Conservation (phyloP, 176 grass and related monocot species). For the Tillandsia fasciculata region DNA sequence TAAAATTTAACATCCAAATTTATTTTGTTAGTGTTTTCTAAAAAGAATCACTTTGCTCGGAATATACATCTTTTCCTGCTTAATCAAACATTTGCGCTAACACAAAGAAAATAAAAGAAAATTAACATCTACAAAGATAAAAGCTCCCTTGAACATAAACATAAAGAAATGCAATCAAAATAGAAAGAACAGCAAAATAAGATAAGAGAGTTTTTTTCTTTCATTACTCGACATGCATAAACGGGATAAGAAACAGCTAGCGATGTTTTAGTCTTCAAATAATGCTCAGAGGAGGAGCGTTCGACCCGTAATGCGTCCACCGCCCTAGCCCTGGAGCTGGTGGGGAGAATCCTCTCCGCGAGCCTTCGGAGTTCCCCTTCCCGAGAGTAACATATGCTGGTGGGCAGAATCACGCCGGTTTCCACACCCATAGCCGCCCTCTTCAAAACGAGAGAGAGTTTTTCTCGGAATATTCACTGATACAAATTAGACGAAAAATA, state of each 20-base stretch:
- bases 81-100: too few species aligned
- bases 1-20: too few species aligned
- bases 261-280: neutral
- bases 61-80: too few species aligned
- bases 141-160: too few species aligned
- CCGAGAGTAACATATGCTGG: too few species aligned
- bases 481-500: neutral
- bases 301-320: neutral
- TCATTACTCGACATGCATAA: neutral
- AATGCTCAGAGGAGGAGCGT: constrained; percentile 2
- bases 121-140: too few species aligned
- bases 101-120: too few species aligned
- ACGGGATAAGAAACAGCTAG: neutral
- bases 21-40: too few species aligned
- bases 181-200: too few species aligned
- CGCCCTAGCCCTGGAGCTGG: neutral
- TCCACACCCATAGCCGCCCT: neutral
- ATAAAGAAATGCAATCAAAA: too few species aligned
- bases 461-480: constrained; percentile 7
- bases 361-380: neutral
- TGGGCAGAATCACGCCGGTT: neutral
- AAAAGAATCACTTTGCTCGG: too few species aligned
- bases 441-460: neutral
- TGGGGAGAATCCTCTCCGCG: neutral
- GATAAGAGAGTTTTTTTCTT: too few species aligned